Base-by-base conservation (phyloP, 257 asterid genomes). In the Solanum ossicruentum region DNA sequence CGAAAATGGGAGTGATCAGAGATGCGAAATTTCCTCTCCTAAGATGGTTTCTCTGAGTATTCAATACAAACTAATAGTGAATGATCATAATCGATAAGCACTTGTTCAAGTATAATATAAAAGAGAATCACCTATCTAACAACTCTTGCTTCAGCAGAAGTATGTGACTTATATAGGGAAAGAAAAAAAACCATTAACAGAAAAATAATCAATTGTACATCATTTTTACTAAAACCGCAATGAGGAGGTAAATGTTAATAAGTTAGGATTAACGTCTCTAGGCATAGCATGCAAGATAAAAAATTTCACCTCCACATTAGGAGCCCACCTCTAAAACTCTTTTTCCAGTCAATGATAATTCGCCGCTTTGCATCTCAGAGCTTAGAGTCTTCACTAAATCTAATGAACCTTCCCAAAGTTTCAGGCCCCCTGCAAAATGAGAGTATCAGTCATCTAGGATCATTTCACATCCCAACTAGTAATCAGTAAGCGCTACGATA, bases 321-420 rank as follows among this genome's bases (percentile, higher is more conserved):
- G 65, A 80, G 69, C 97, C 91, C 94, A 94, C 98, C 99, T 97
- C 99, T 89, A 97, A 91, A 91, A 97, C 97, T 85, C 92, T 88
- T 84, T 95, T 94, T 69, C 94, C 94, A 10, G 87, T 39, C 83
- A 93, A 87, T 28, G 97, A 92, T 85, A 95, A 84, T 61, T 81
- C 82, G 86, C 91, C 93, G 12, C 89, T 90, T 88, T 90, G 88
- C 85, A 95, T 84, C 87, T 94, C 97, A 7, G 92, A 88, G 85
- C 57, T 83, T 57, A 97, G 94, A 84, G 92, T 88, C 83, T 90
- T 88, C 71, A 97, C 93, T 63, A 97, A 89, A 87, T 95, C 99
- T 52, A 94, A 81, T 17, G 99, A 95, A 18, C 98, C 97, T 88
- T 97, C 99, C 99, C 99, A 97, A 80, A 97, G 88, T 87, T 97